Evolutionary conservation across 345 rosid species (phyloP).

Genomic region (Citrus mangshanensis): DNA sequence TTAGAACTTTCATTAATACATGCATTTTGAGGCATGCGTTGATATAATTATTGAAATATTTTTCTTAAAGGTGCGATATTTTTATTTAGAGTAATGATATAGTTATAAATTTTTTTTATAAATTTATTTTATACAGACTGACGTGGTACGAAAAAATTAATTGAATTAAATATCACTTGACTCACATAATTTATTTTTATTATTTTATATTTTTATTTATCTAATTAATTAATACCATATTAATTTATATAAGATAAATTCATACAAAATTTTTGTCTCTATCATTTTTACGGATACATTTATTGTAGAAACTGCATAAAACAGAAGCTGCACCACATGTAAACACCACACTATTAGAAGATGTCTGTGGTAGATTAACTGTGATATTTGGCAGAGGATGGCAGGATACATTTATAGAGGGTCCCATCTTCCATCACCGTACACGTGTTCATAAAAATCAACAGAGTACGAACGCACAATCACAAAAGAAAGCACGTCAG

Average conservation of each 20-base stretch:
- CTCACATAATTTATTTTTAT: too few relatives aligned
- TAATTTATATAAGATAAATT: too few relatives aligned
- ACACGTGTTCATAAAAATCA: conserved; percentile 18
- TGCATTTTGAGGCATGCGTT: not conserved
- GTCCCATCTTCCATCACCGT: conserved; percentile 19
- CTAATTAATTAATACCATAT: rapidly evolving
- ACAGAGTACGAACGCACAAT: conserved; percentile 24
- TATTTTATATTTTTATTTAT: too few relatives aligned
- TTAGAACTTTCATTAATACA: not conserved
- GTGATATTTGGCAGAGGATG: not conserved
- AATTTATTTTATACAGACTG: too few relatives aligned
- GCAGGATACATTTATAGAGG: not conserved
- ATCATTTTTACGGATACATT: too few relatives aligned
- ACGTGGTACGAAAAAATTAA: too few relatives aligned
- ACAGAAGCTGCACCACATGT: not conserved
- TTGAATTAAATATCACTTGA: rapidly evolving
- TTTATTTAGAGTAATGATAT: too few relatives aligned
- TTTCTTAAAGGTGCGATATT: too few relatives aligned
- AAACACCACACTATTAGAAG: not conserved
- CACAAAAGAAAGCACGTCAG: conserved; percentile 9
- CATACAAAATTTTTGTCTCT: too few relatives aligned
- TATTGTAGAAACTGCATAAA: not conserved
- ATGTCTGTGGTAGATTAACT: not conserved
- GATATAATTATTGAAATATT: too few relatives aligned
- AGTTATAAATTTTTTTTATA: too few relatives aligned